These are phyloP conservation scores for Lineolata rhizophorae DNA, from an alignment of 495 filamentous ascomycete species.

Conservation along the genomic window DNA sequence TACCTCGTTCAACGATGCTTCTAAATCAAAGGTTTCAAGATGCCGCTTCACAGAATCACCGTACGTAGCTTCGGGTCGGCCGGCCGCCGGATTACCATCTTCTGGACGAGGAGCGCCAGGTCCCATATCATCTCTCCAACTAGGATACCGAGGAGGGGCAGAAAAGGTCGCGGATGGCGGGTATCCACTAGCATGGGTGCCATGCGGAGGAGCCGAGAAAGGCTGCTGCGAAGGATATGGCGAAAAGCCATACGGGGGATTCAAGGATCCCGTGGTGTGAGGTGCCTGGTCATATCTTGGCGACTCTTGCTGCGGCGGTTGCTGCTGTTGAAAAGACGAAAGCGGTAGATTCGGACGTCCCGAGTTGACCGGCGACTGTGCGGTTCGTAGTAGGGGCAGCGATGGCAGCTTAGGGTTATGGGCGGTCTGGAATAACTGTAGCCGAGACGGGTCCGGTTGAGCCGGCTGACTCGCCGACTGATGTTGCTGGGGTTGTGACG, in stretches of 20 bases:
- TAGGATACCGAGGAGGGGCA: constrained; percentile 12
- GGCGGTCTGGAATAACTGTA: too few species aligned
- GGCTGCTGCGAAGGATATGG: constrained; percentile 13
- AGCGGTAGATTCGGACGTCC: constrained; percentile 5
- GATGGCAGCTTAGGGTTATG: constrained; percentile 11
- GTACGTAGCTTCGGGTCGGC: constrained; percentile 15
- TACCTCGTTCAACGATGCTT: constrained; percentile 44
- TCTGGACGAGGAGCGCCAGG: not conserved
- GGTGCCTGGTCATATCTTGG: constrained; percentile 11
- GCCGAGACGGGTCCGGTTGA: too few species aligned
- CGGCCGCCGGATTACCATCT: too few species aligned
- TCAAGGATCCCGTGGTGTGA: constrained; percentile 13
- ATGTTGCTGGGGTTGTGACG: too few species aligned
- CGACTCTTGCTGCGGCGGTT: constrained; percentile 4
- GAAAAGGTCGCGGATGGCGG: constrained; percentile 15
- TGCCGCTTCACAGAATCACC: constrained; percentile 43
- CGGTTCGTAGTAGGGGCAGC: constrained; percentile 10
- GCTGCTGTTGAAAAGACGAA: constrained; percentile 4
- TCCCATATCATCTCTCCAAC: not conserved
- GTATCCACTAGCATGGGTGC: constrained; percentile 11
- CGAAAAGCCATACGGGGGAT: constrained; percentile 13
- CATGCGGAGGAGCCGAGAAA: constrained; percentile 11
- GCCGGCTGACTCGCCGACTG: too few species aligned
- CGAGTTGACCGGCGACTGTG: constrained; percentile 8
- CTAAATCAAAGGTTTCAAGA: constrained; percentile 38